A percentile compares a stretch with the other conserved stretches of the same genome.
Evolutionary conservation across 108 stramenopile species (phyloP).

Genomic region (Skeletonema grethae): DNA sequence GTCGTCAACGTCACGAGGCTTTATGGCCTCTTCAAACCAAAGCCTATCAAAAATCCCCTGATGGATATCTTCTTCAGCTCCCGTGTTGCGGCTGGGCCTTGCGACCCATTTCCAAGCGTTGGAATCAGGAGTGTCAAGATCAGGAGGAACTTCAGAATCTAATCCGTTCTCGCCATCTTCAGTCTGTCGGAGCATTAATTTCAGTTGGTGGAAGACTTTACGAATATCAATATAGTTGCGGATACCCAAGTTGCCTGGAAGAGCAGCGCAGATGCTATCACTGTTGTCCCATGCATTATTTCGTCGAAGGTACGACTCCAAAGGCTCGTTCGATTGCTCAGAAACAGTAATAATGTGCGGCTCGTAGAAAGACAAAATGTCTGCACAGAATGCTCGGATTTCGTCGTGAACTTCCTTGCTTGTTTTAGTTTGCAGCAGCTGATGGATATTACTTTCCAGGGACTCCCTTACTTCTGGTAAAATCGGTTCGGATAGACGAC

Average conservation of each 20-base stretch:
- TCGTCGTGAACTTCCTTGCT: background rate
- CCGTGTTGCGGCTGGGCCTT: background rate
- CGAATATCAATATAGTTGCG: conserved; percentile 28
- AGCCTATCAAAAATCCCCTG: background rate
- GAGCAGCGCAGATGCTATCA: conserved; percentile 12
- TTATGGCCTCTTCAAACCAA: conserved; percentile 3
- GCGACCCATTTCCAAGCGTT: background rate
- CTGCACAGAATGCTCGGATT: conserved; percentile 17
- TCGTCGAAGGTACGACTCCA: conserved; percentile 3
- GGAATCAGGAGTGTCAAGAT: background rate
- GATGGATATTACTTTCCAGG: conserved; percentile 9
- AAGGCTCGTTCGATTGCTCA: conserved; percentile 24
- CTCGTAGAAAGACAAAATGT: conserved; percentile 21
- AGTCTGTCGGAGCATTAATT: background rate
- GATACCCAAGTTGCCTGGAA: conserved; percentile 9
- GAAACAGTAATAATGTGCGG: conserved; percentile 15
- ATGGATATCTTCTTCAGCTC: background rate
- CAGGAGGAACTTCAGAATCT: background rate
- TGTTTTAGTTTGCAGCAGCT: background rate
- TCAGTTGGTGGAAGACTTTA: conserved; percentile 28
- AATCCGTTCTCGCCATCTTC: background rate
- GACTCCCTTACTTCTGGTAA: conserved; percentile 3
- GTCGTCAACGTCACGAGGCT: background rate
- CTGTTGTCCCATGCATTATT: conserved; percentile 30
- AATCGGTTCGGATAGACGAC: conserved; percentile 24